A percentile compares a stretch with the other conserved stretches of the same genome.
phyloP scores from a whole-genome alignment of 768 basidiomycete genomes.

The Russula brevipes region DNA sequence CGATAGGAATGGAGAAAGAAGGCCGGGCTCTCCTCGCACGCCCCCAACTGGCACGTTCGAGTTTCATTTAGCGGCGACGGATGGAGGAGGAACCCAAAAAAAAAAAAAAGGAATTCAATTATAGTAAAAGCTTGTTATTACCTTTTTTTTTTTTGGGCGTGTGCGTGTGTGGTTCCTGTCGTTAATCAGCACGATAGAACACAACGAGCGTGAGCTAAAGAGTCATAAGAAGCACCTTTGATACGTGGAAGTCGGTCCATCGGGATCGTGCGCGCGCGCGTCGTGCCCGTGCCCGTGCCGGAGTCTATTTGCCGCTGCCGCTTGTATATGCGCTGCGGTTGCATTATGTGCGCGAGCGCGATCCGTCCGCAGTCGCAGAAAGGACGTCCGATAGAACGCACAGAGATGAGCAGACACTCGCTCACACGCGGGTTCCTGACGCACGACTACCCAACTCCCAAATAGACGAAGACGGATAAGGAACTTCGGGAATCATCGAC shows the following conservation, averaged over 20 bases:
- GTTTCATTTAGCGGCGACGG: no score
- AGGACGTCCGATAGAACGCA: neutral
- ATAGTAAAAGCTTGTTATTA: no score
- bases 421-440: neutral
- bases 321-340: no score
- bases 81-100: no score
- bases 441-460: neutral
- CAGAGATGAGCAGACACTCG: neutral
- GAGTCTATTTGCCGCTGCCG: slow-evolving; percentile 4
- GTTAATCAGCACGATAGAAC: neutral
- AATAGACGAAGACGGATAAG: slow-evolving; percentile 1
- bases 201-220: neutral
- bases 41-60: no score
- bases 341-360: neutral
- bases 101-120: no score
- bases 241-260: slow-evolving; percentile 9
- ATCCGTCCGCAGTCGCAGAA: slow-evolving; percentile 1
- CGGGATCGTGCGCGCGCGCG: neutral
- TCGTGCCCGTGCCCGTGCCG: neutral
- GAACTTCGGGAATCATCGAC: neutral
- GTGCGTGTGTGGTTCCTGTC: neutral
- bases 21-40: no score
- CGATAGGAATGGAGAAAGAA: no score
- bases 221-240: neutral
- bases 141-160: no score